Evolutionary conservation across 305 asterid species (phyloP), one percentile per base, ranked within the genome.

Genomic region (Fraxinus greggii): DNA sequence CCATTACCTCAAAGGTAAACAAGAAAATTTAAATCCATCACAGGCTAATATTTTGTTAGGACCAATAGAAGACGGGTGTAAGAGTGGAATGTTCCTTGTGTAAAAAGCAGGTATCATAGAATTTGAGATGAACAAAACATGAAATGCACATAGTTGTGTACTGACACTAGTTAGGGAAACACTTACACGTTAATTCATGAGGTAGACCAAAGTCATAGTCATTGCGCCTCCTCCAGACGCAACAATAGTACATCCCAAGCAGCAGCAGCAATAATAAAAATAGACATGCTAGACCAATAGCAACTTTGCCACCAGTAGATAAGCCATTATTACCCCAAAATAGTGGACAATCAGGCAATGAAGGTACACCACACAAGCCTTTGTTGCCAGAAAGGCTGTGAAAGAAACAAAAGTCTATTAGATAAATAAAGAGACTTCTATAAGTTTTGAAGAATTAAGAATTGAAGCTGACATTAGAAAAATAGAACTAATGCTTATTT

Each of bases 151-250:
- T 35, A 13, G 56, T 13, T 45, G 69, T 29, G 74, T 33, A 21
- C 23, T 7, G 74, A 45, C 35, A 63, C 67, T 72, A 7, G 23
- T 23, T 24, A 35, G 61, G 78, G 75, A 78, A 76, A 59, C 48
- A 87, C 98, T 91, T 89, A 94, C 99, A 88, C 87, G 84, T 88
- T 70, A 94, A 86, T 80, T 94, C 98, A 59, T 85, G 88, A 5
- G 99, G 98, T 45, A 96, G 86, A 67, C 92, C 94, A 61, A 96
- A 94, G 91, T 94, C 98, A 51, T 96, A 96, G 83, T 96, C 98
- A n/a, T 90, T 90, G 21, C 84, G 93, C 79, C 90, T 84, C 86
- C 93, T 90, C 91, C 88, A 81, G 80, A 89, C 51, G 78, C 90
- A 83, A 81, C 84, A 87, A 75, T 80, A 79, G 89, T 86, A 88